Evolutionary conservation across 2,329 filamentous ascomycete genomes (phyloP).

Genomic region (Penicillium janthinellum): DNA sequence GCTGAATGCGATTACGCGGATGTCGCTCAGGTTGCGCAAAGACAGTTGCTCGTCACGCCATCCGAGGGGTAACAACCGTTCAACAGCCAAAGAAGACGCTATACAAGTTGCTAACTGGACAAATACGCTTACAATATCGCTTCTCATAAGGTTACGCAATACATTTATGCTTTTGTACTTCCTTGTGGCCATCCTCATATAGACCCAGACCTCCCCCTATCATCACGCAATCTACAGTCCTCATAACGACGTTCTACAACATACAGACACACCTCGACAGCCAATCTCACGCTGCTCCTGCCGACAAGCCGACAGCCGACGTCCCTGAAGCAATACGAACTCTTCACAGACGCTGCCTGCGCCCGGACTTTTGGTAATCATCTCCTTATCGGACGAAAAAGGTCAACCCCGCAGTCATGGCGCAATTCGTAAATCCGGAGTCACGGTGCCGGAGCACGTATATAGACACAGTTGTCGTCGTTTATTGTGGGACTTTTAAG

Average conservation of each 20-base stretch:
- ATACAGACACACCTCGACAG: constrained; percentile 1
- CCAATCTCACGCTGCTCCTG: constrained; percentile 2
- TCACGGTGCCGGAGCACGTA: constrained; percentile 9
- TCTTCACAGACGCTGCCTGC: not conserved
- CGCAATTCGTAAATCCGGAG: constrained; percentile 14
- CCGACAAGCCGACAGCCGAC: constrained; percentile 6
- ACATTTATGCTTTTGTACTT: not conserved
- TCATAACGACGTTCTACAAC: constrained; percentile 7
- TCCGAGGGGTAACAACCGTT: constrained; percentile 4
- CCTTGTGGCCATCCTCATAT: not conserved
- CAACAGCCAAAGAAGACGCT: not conserved
- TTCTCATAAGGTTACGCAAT: not conserved
- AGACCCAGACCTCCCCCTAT: not conserved
- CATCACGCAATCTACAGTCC: constrained; percentile 20
- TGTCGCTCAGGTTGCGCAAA: constrained; percentile 8
- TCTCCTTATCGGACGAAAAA: not conserved
- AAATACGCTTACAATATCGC: no score
- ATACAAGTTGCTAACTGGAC: no score
- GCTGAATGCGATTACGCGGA: not conserved
- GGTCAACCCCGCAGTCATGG: constrained; percentile 19
- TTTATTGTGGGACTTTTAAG: not conserved
- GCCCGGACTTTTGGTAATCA: not conserved
- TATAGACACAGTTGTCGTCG: constrained; percentile 7
- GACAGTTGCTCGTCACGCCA: constrained; percentile 18
- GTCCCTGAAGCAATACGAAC: not conserved